phyloP scores from a whole-genome alignment of 352 stramenopile genomes.

The Phytopythium kandeliae region DNA sequence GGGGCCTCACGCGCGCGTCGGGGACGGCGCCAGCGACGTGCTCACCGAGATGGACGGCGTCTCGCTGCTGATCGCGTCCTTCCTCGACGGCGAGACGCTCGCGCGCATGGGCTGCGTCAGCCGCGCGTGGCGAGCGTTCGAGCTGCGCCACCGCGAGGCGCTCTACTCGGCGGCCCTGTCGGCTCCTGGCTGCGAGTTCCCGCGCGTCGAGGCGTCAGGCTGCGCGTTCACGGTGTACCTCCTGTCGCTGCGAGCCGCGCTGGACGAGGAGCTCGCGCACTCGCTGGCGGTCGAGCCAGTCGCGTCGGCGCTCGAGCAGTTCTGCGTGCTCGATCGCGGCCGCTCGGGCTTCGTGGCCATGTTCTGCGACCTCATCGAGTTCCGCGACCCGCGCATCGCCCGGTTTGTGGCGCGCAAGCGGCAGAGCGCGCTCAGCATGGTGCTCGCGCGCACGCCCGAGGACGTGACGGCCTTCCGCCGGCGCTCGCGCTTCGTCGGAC shows the following conservation, averaged over 20 bases:
- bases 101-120: constrained; percentile 35
- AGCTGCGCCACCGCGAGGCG: constrained; percentile 27
- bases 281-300: constrained; percentile 26
- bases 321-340: constrained; percentile 33
- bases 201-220: constrained; percentile 31
- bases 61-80: constrained; percentile 43
- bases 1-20: no score
- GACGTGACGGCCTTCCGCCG: constrained; percentile 62
- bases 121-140: constrained; percentile 29
- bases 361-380: constrained; percentile 75
- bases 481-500: constrained; percentile 33
- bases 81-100: constrained; percentile 42
- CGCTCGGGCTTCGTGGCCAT: constrained; percentile 70
- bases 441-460: constrained; percentile 47
- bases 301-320: constrained; percentile 43
- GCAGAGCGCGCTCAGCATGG: constrained; percentile 55
- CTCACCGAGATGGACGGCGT: constrained; percentile 41
- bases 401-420: constrained; percentile 50
- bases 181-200: constrained; percentile 20
- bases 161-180: constrained; percentile 35
- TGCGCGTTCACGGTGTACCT: constrained; percentile 53
- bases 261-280: constrained; percentile 48
- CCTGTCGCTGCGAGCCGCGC: constrained; percentile 27
- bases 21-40: constrained; percentile 13
- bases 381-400: constrained; percentile 44